phyloP scores from a whole-genome alignment of 2,329 filamentous ascomycete species.

The Cladosporium sp. region DNA sequence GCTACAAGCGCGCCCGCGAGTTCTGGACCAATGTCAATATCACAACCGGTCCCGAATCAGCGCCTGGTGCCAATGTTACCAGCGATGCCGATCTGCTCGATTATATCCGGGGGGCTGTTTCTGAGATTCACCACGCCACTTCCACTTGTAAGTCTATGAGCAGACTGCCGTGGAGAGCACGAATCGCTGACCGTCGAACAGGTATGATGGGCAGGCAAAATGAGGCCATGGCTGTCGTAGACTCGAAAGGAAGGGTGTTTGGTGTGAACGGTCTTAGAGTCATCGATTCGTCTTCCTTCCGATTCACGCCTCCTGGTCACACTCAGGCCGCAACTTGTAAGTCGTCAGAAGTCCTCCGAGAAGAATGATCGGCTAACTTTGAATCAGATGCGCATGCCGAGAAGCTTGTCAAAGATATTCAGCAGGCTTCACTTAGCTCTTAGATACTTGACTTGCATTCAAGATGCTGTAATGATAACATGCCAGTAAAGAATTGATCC shows the following conservation, averaged over 20 bases:
- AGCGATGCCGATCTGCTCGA: constrained; percentile 44
- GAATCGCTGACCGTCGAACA: constrained; percentile 43
- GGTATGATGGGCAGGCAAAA: constrained; percentile 52
- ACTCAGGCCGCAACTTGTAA: constrained; percentile 10
- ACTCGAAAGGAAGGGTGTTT: constrained; percentile 54
- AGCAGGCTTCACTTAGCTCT: too few relatives aligned
- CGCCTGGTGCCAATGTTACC: constrained; percentile 38
- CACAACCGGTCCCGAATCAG: constrained; percentile 30
- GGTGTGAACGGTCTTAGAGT: constrained; percentile 55
- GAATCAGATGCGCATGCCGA: constrained; percentile 8
- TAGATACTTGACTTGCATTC: too few relatives aligned
- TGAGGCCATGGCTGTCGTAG: constrained; percentile 54
- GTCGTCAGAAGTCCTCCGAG: background rate
- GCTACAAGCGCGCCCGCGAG: constrained; percentile 13
- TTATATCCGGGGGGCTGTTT: constrained; percentile 36
- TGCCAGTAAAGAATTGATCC: too few relatives aligned
- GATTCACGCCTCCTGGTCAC: constrained; percentile 8
- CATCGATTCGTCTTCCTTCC: constrained; percentile 43
- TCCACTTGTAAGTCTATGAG: constrained; percentile 1
- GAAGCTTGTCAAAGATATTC: constrained; percentile 6
- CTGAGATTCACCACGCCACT: constrained; percentile 1
- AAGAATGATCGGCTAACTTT: background rate
- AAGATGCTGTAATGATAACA: too few relatives aligned
- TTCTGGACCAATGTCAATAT: constrained; percentile 3
- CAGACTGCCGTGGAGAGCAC: background rate